Percentiles rank a stretch among this genome's conserved stretches.
Evolutionary conservation across 2,329 filamentous ascomycete genomes (phyloP).

Genomic region (Juglanconis juglandina): DNA sequence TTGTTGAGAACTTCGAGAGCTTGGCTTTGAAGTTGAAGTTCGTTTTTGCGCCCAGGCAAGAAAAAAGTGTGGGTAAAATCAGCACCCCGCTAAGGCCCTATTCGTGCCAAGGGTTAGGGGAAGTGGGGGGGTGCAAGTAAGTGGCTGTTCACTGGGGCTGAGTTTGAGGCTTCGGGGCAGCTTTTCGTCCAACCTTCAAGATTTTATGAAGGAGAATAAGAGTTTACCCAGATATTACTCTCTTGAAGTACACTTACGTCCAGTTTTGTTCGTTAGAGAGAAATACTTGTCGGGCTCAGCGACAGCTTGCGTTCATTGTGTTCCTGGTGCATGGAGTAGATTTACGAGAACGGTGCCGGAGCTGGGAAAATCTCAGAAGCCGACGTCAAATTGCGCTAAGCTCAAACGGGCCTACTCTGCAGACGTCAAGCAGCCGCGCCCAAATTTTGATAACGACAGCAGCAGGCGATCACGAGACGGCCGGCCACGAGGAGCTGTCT

Average conservation of each 20-base stretch:
- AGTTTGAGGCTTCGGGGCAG: too few relatives aligned
- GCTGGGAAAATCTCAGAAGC: slow-evolving; percentile 1
- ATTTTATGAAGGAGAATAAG: too few relatives aligned
- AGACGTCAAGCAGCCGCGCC: slow-evolving; percentile 16
- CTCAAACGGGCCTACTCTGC: neutral
- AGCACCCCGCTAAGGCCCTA: neutral
- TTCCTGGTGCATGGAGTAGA: too few relatives aligned
- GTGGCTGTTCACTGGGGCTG: neutral
- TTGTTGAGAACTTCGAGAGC: slow-evolving; percentile 21
- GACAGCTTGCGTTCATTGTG: neutral
- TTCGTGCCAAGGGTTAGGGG: neutral
- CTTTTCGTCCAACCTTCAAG: too few relatives aligned
- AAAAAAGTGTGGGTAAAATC: neutral
- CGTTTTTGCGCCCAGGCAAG: neutral
- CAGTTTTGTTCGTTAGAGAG: too few relatives aligned
- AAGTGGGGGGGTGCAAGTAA: neutral
- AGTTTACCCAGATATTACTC: too few relatives aligned
- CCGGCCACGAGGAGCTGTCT: slow-evolving; percentile 9
- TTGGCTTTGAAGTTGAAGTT: neutral
- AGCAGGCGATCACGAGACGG: slow-evolving; percentile 7
- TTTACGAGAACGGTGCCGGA: neutral
- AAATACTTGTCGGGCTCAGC: neutral
- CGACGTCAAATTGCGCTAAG: slow-evolving; percentile 1
- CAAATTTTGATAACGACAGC: slow-evolving; percentile 19
- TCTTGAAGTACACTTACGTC: too few relatives aligned